Conservation (phyloP, 2,329 filamentous ascomycete species). For the Sporothrix humicola region DNA sequence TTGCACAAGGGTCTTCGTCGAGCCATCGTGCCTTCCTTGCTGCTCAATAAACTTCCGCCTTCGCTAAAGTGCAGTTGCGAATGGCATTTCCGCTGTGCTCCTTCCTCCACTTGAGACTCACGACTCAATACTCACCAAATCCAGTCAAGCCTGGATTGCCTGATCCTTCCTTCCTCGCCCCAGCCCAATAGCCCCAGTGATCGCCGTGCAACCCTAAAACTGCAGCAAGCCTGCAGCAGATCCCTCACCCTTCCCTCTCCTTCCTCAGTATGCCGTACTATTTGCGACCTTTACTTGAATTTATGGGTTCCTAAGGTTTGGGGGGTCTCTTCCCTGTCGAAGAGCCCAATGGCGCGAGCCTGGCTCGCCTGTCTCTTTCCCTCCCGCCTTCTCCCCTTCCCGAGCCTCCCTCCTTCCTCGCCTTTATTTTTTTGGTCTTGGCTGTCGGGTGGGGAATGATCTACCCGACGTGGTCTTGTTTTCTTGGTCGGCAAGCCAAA, state of each 20-base stretch:
- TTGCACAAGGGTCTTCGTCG: background rate
- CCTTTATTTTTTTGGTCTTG: too few species aligned
- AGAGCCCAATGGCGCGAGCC: too few species aligned
- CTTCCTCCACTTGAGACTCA: too few species aligned
- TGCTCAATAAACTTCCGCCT: background rate
- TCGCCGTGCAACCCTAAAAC: background rate
- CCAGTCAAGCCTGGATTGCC: background rate
- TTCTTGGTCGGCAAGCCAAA: background rate
- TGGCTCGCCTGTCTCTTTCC: background rate
- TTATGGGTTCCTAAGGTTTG: background rate
- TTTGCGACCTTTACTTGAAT: background rate
- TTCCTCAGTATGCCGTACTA: background rate
- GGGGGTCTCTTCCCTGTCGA: too few species aligned
- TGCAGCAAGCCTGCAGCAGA: conserved; percentile 16
- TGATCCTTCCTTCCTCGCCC: background rate
- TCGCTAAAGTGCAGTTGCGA: background rate
- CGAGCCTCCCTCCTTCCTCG: background rate
- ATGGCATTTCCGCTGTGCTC: too few species aligned
- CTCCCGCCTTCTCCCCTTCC: background rate
- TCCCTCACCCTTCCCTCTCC: background rate
- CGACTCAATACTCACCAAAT: too few species aligned
- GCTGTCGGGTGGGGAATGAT: conserved; percentile 7
- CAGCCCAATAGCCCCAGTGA: background rate
- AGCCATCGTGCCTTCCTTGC: background rate
- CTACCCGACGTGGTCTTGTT: background rate